Evolutionary conservation across 129 eudicot genomes (phyloP), one percentile per base, ranked within the genome.

Genomic region (Chrysanthemum lavandulifolium): DNA sequence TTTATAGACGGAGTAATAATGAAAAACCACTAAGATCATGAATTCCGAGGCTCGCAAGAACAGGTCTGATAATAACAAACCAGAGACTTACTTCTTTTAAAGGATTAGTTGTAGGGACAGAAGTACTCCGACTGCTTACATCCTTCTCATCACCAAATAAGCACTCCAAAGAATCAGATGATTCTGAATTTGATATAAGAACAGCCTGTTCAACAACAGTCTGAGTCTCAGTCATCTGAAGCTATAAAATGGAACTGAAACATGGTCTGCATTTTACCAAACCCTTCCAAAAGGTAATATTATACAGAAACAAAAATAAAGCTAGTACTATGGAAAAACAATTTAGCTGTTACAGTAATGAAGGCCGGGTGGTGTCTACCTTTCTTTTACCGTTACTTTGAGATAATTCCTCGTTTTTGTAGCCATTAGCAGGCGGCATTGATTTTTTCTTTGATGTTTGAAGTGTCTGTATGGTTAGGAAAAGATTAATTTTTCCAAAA

Each of bases 131-230:
- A 65, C 80, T 73, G 69, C 68, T 65, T 15, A 68, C 51, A 76
- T 73, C 86, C 74, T 77, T 83, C 27, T 79, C 84, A 78, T 85
- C 94, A 68, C 80, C 88, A 60, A 85, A 84, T 82, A 90, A 82
- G 77, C 84, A 71, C 65, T 82, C 96, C 59, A 90, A 73, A 45
- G 97, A 90, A 82, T 84, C 97, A 63, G 92, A 84, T 68, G 98
- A 87, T 76, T 74, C 86, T 8, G 86, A 77, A 55, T 70, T 52
- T 48, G 92, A 60, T 80, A 62, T 83, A 59, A 74, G 81, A 51
- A 71, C 76, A 67, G 79, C 90, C 98, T 92, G 97, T 57, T 69
- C 55, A 47, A 68, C 72, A 43, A 57, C 62, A 72, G 65, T 23
- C 61, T 72, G 68, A 78, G 27, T 71, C 25, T 23, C 67, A 57